Percentiles rank a stretch among this genome's conserved stretches.
Conservation (phyloP, 495 filamentous ascomycete species). For the Trypethelium eluteriae region DNA sequence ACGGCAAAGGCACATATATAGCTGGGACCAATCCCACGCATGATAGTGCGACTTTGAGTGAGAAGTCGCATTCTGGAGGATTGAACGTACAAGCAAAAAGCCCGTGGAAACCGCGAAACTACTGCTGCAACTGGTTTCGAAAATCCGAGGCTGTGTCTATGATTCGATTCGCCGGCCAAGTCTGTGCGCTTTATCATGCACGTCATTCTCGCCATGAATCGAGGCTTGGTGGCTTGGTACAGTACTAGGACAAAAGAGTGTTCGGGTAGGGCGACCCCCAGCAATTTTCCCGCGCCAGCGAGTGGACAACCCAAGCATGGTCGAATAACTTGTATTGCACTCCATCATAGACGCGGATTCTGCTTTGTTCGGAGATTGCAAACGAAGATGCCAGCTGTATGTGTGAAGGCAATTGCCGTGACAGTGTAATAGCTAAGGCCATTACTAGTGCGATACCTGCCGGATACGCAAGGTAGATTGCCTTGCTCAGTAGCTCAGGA, state of each 20-base stretch:
- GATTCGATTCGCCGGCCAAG: no score
- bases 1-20: not conserved
- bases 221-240: no score
- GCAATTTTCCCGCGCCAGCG: no score
- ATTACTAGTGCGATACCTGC: slow-evolving; percentile 5
- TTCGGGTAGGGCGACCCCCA: no score
- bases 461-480: slow-evolving; percentile 8
- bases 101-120: no score
- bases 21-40: not conserved
- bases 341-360: not conserved
- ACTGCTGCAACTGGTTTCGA: not conserved
- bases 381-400: slow-evolving; percentile 8
- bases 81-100: not conserved
- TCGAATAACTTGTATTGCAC: not conserved
- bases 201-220: no score
- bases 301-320: not conserved
- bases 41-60: not conserved
- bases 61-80: not conserved
- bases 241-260: no score
- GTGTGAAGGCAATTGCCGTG: not conserved
- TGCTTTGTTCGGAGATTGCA: not conserved
- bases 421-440: not conserved
- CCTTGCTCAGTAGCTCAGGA: not conserved
- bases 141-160: not conserved
- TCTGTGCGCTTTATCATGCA: no score